phyloP scores from a whole-genome alignment of 78 protist species.

The Dictyostelium purpureum region DNA sequence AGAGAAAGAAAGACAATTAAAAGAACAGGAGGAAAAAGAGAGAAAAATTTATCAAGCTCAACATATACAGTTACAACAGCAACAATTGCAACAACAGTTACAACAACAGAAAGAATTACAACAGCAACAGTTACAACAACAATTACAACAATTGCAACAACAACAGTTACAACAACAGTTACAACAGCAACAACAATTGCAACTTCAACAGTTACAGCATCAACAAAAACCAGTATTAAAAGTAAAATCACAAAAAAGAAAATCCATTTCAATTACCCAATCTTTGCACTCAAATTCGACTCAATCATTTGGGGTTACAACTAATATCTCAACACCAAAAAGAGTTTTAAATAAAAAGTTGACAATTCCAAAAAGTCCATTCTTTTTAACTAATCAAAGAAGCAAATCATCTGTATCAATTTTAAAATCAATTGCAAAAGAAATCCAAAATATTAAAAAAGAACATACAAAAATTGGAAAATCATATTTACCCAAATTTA shows the following conservation, averaged over 20 bases:
- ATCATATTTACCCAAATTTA: not conserved
- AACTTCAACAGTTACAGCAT: not conserved
- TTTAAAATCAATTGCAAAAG: not conserved
- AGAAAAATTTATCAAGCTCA: too few species aligned
- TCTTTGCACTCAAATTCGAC: not conserved
- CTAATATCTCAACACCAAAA: not conserved
- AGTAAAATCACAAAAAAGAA: not conserved
- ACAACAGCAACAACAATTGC: not conserved
- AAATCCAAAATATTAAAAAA: not conserved
- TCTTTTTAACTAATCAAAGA: not conserved
- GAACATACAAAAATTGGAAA: not conserved
- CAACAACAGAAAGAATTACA: not conserved
- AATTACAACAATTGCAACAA: not conserved
- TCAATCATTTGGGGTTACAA: not conserved
- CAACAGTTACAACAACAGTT: not conserved
- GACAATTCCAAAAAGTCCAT: not conserved
- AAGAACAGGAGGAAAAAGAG: not conserved
- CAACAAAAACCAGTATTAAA: not conserved
- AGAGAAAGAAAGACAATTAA: conserved; percentile 18
- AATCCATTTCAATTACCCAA: not conserved
- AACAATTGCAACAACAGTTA: not conserved
- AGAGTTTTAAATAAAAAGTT: not conserved
- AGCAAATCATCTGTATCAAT: not conserved
- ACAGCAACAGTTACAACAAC: not conserved
- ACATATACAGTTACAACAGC: not conserved